Evolutionary conservation across 2,329 filamentous ascomycete genomes (phyloP), one percentile per base, ranked within the genome.

Genomic region (Trichoderma arundinaceum): DNA sequence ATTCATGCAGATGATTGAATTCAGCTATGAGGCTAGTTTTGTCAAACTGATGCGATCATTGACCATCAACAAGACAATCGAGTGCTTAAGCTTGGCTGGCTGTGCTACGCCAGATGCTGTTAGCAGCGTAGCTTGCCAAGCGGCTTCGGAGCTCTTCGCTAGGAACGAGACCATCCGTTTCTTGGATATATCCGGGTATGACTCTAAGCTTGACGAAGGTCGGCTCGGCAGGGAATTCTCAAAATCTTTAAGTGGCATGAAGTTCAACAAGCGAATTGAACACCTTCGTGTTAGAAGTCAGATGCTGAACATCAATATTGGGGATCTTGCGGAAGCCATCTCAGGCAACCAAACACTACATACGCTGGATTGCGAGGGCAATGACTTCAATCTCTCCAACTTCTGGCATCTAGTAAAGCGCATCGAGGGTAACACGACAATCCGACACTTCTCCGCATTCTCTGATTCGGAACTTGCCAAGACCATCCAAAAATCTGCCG

Each of bases 1-100:
- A 22, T 82, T 83, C 68, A 74, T 86, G 67, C 82, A 86, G 68
- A 86, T 87, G 84, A 76, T 86, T n/a, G 83, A 86, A 67, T 86
- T 87, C 69, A 76, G 77, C 19, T 74, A 81, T 44, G 84, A 86
- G 71, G 72, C 72, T 9, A 84, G 80, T 70, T 87, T 84, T 69
- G 78, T 84, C 63, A 79, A 79, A 61, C 77, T 87, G 4, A 73
- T 87, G 66, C 76, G 74, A 15, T 82, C 84, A 2, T 74, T 87
- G 57, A 79, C 84, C 0, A 71, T 77, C n/a, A 85, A 84, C 66
- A 79, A 75, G 12, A 80, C 81, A 4, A 82, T 87, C 51, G 75
- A 81, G 46, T 82, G 83, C 51, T 76, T 87, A 41, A 86, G 81
- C 67, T 75, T 87, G 52, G 83, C 82, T 0, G 85, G 85, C 19